Base-by-base conservation (phyloP, 2,329 filamentous ascomycete species). In the Aspergillus ibericus region DNA sequence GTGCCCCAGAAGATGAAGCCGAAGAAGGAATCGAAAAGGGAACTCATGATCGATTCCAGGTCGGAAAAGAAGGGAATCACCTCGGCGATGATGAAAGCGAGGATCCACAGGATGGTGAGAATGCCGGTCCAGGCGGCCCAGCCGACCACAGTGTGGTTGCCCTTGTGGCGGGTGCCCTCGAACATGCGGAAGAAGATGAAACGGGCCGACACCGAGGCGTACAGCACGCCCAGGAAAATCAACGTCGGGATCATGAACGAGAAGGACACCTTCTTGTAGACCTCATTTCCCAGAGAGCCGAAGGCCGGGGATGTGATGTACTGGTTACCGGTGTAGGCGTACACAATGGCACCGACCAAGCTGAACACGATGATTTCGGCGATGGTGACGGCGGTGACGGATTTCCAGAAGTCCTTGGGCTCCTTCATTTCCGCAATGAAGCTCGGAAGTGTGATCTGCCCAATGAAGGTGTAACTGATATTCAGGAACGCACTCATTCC, bases 201-300 rank as follows among this genome's bases (percentile, higher is more conserved):
- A 29, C 93, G 89, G 0, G 90, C 89, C 4, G 91, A 93, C 1
- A 97, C 91, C 0, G 91, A 95, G 13, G 93, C 92, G 72, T 97
- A 97, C 16, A 97, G 77, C 0, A 96, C 91, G 7, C 93, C 93
- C 4, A 97, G 78, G 80, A 97, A 97, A 70, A 97, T 92, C 64
- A 97, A 83, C 0, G 93, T 97, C 0, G 93, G 93, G 32, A 97
- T 89, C 92, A 96, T 96, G 80, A 97, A 96, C 12, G 89, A 92
- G 76, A 96, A 97, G 0, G 91, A 85, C 2, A 95, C 83, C 79
- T 96, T 96, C 79, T 95, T 92, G 78, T 88, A 95, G 1, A 88
- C 63, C 18, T 85, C 81, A 48, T 90, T 85, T 42, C 89, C 83
- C 20, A 97, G 80, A 1, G 91, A 93, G 10, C 92, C 92, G 66